phyloP scores from a whole-genome alignment of 1,139 yeast species.

The Lodderomyces jiufengensis region DNA sequence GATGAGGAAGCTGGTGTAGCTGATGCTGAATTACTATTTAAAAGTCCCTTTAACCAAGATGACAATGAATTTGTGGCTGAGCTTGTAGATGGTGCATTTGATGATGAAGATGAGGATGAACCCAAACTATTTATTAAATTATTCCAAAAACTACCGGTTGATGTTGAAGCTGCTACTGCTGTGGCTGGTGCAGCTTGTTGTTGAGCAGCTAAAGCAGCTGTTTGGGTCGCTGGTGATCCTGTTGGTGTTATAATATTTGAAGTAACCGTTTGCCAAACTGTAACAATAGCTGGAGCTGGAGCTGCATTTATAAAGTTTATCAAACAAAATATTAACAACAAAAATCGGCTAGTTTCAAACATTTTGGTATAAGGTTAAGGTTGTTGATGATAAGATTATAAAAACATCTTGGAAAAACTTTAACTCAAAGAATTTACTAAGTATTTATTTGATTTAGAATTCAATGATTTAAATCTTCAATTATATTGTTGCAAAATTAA shows the following conservation, averaged over 20 bases:
- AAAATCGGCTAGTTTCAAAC: too few relatives aligned
- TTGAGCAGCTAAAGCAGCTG: conserved; percentile 4
- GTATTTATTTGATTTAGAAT: too few relatives aligned
- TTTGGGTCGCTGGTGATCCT: conserved; percentile 5
- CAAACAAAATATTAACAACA: conserved; percentile 7
- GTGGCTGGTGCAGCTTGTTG: conserved; percentile 3
- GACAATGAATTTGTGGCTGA: not conserved
- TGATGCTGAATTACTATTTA: conserved; percentile 2
- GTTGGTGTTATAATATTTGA: conserved; percentile 5
- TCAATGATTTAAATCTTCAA: not conserved
- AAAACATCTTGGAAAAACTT: not conserved
- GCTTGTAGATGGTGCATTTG: conserved; percentile 5
- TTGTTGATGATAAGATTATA: too few relatives aligned
- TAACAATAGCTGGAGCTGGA: conserved; percentile 29
- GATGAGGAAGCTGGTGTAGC: conserved; percentile 2
- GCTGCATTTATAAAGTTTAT: conserved; percentile 16
- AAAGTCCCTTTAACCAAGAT: conserved; percentile 1
- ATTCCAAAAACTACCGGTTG: conserved; percentile 7
- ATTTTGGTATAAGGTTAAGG: too few relatives aligned
- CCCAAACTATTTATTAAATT: conserved; percentile 6
- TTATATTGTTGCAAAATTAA: conserved; percentile 1
- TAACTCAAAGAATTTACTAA: not conserved
- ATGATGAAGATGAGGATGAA: conserved; percentile 1
- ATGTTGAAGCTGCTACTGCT: conserved; percentile 8
- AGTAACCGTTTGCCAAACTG: conserved; percentile 26